Evolutionary conservation across 1,139 yeast genomes (phyloP).

Genomic region (Yamadazyma atlantica): DNA sequence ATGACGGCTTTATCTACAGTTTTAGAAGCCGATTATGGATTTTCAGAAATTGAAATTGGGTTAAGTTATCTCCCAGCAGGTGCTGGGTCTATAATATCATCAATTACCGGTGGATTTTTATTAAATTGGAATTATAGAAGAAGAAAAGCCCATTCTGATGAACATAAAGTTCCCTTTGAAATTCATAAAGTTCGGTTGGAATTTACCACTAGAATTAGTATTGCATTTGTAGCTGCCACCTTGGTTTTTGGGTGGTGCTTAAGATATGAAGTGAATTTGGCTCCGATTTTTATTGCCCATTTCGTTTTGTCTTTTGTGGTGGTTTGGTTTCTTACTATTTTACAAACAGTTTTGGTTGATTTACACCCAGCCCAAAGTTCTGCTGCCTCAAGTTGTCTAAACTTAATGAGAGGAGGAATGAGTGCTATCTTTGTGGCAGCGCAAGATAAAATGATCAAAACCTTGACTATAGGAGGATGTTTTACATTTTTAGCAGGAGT

Average conservation of each 20-base stretch:
- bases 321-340: slow-evolving; percentile 22
- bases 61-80: slow-evolving; percentile 63
- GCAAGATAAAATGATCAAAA: slow-evolving; percentile 52
- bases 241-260: slow-evolving; percentile 74
- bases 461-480: slow-evolving; percentile 62
- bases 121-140: slow-evolving; percentile 45
- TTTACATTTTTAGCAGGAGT: slow-evolving; percentile 53
- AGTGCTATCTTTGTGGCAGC: slow-evolving; percentile 67
- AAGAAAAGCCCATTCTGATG: slow-evolving; percentile 28
- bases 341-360: slow-evolving; percentile 30
- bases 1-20: slow-evolving; percentile 63
- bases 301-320: slow-evolving; percentile 45
- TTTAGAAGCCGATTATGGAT: slow-evolving; percentile 47
- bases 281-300: slow-evolving; percentile 56
- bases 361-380: slow-evolving; percentile 30
- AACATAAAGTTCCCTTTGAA: slow-evolving; percentile 23
- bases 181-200: slow-evolving; percentile 28
- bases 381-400: slow-evolving; percentile 31
- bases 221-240: slow-evolving; percentile 28
- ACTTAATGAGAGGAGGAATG: slow-evolving; percentile 39
- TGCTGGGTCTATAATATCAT: slow-evolving; percentile 54
- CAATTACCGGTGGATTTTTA: slow-evolving; percentile 46
- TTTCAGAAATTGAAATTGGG: slow-evolving; percentile 57
- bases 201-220: slow-evolving; percentile 27
- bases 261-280: slow-evolving; percentile 44